Conservation (phyloP, 2,329 filamentous ascomycete genomes). For the Calonectria pauciramosa region DNA sequence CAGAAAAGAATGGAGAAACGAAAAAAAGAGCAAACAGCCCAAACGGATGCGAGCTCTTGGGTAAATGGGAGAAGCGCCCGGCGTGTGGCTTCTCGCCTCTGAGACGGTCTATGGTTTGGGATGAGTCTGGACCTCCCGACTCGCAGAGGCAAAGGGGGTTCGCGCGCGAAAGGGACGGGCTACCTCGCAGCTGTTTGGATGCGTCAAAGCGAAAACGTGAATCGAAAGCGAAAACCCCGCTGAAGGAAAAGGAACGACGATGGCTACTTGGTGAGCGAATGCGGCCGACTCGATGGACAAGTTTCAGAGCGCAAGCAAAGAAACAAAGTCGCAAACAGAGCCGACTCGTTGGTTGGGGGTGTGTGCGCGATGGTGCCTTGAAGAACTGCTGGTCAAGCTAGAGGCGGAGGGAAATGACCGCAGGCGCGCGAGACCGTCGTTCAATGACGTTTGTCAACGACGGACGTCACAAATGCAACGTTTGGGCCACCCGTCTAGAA, state of each 20-base stretch:
- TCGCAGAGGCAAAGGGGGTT: constrained; percentile 17
- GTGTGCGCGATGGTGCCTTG: neutral
- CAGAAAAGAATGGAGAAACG: constrained; percentile 21
- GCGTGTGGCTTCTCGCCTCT: constrained; percentile 17
- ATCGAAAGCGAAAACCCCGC: constrained; percentile 10
- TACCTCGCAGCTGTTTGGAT: constrained; percentile 4
- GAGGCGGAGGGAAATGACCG: constrained; percentile 21
- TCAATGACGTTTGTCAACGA: constrained; percentile 27
- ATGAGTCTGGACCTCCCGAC: constrained; percentile 21
- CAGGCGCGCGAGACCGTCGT: constrained; percentile 16
- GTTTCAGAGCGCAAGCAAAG: constrained; percentile 14
- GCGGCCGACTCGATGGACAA: constrained; percentile 6
- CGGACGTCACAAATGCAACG: constrained; percentile 17
- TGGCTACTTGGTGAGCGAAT: constrained; percentile 19
- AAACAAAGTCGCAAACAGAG: constrained; percentile 24
- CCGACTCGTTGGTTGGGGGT: constrained; percentile 3
- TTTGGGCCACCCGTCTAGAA: constrained; percentile 21
- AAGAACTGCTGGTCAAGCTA: constrained; percentile 16
- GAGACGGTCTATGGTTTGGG: constrained; percentile 16
- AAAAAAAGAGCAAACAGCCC: constrained; percentile 27
- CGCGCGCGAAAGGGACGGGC: constrained; percentile 4
- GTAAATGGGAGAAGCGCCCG: constrained; percentile 2
- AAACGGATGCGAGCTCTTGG: constrained; percentile 23
- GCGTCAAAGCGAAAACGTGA: constrained; percentile 8
- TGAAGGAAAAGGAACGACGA: neutral